Evolutionary conservation across 2,329 filamentous ascomycete species (phyloP), one percentile per base, ranked within the genome.

Genomic region (Emergomyces africanus): DNA sequence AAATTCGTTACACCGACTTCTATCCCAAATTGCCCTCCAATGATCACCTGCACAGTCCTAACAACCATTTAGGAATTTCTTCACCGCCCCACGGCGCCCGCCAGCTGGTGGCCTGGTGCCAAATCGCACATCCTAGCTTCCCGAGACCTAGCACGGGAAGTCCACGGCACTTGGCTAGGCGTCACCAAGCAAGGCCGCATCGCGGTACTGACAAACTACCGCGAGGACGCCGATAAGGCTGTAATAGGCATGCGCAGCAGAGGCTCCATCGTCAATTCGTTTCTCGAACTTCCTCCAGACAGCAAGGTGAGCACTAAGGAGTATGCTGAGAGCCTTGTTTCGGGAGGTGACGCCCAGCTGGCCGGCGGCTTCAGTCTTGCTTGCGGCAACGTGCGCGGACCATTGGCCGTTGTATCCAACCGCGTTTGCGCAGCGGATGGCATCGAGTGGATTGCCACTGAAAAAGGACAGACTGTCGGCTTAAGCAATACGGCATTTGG

Each of bases 121-220:
- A 70, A 81, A 64, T 65, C 70, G 18, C 74, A 84, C 62, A 78
- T 86, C 58, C 74, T 86, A 6, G 83, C 81, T 35, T 83, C 82
- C 25, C 81, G 82, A 50, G 83, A 86, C 67, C 75, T 85, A 12
- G 80, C 83, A 54, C 80, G 83, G 30, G 68, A 77, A 15, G 79
- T 76, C 44, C 81, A 82, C 58, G 83, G 83, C 25, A 86, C 83
- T 61, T 86, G 83, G 83, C 78, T 86, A 54, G 83, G 82, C 23
- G 75, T 86, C 59, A 85, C 82, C 9, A 77, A 74, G 37, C 76
- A 83, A 62, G 83, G 83, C 33, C 81, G 82, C 59, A 68, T 86
- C 53, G 82, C 83, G 2, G 79, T 84, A 5, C 74, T 86, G 37
- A 86, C 83, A 55, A 86, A 86, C 69, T 86, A 83, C 67, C 81